phyloP scores from a whole-genome alignment of 192 early-diverging fungal genomes.

The Linnemannia elongata region DNA sequence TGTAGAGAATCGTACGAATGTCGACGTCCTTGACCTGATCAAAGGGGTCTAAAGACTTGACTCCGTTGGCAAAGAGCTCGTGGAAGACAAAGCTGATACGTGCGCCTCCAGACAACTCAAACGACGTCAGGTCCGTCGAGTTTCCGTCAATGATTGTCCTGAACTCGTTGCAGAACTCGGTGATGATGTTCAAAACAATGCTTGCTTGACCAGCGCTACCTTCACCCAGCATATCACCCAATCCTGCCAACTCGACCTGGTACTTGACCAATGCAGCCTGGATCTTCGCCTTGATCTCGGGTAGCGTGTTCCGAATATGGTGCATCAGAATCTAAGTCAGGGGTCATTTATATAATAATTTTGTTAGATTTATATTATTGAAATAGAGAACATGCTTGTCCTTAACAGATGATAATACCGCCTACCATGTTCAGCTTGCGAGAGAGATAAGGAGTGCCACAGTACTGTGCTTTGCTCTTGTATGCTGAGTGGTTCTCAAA shows the following conservation, averaged over 20 bases:
- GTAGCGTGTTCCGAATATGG: conserved; percentile 97
- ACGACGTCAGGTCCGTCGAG: conserved; percentile 93
- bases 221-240: conserved; percentile 93
- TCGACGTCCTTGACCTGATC: conserved; percentile 99
- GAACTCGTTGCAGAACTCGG: conserved; percentile 98
- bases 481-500: conserved; percentile 98
- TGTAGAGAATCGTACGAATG: conserved; percentile 99
- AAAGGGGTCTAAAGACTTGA: conserved; percentile 97
- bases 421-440: conserved; percentile 93
- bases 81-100: conserved; percentile 99
- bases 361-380: background rate
- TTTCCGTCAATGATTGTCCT: conserved; percentile 96
- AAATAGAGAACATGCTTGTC: background rate
- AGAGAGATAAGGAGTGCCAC: conserved; percentile 98
- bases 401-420: background rate
- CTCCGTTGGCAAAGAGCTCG: conserved; percentile 92
- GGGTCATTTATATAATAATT: background rate
- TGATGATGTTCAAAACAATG: conserved; percentile 96
- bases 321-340: conserved; percentile 92
- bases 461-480: conserved; percentile 96
- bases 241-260: conserved; percentile 82
- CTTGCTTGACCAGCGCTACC: conserved; percentile 80
- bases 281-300: conserved; percentile 99
- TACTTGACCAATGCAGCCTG: conserved; percentile 88
- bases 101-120: conserved; percentile 97